These are phyloP conservation scores for Ogataea thermomethanolica DNA, from an alignment of 805 yeast species.

Conservation along the genomic window DNA sequence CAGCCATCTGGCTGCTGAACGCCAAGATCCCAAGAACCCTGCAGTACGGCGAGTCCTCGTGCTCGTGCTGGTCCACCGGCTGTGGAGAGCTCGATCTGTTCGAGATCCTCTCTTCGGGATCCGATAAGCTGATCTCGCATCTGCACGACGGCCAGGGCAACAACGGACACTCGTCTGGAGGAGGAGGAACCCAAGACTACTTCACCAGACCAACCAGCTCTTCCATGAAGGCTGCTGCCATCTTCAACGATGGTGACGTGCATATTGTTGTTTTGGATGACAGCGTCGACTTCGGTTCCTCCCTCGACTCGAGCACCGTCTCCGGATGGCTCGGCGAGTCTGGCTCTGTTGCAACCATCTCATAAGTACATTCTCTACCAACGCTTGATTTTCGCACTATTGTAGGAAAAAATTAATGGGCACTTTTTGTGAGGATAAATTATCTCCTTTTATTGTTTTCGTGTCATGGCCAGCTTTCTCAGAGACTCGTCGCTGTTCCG, in stretches of 20 bases:
- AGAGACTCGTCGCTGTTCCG: conserved; percentile 6
- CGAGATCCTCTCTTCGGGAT: conserved; percentile 79
- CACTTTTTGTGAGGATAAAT: conserved; percentile 3
- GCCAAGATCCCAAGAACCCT: conserved; percentile 95
- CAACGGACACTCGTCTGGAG: conserved; percentile 44
- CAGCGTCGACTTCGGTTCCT: conserved; percentile 43
- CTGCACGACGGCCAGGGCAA: conserved; percentile 82
- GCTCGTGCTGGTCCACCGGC: conserved; percentile 96
- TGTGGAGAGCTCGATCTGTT: conserved; percentile 98
- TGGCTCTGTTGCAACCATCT: conserved; percentile 44
- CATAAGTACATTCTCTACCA: neutral
- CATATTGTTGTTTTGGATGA: conserved; percentile 61
- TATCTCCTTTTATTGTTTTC: neutral
- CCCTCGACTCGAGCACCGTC: conserved; percentile 57
- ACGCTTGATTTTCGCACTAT: conserved; percentile 9
- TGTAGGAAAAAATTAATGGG: conserved; percentile 2
- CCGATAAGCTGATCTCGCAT: conserved; percentile 70
- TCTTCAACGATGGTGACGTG: conserved; percentile 61
- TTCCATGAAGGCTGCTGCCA: conserved; percentile 84
- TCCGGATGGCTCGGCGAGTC: conserved; percentile 50
- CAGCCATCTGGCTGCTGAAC: conserved; percentile 94
- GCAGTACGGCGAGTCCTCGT: conserved; percentile 80
- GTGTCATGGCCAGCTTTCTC: conserved; percentile 7
- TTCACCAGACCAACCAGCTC: conserved; percentile 77
- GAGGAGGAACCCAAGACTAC: conserved; percentile 90